Conservation (phyloP, 768 basidiomycete genomes). For the Gymnopilus junonius region DNA sequence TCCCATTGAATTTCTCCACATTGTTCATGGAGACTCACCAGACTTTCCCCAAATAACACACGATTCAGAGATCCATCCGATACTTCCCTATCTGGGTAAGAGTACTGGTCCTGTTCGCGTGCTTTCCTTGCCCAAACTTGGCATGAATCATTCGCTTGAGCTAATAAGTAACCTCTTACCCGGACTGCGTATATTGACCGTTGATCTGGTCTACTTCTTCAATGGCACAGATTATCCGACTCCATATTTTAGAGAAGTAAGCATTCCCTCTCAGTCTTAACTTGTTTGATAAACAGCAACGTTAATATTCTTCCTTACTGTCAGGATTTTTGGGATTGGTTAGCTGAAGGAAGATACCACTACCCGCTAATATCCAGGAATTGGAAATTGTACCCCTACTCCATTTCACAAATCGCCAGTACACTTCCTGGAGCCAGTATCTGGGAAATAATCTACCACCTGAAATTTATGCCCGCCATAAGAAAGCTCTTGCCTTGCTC, state of each 20-base stretch:
- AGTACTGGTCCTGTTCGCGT: not conserved
- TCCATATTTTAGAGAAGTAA: not conserved
- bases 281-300: not conserved
- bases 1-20: too few relatives aligned
- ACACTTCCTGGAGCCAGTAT: too few relatives aligned
- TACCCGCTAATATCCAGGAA: not conserved
- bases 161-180: not conserved
- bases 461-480: too few relatives aligned
- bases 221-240: not conserved
- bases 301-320: not conserved
- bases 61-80: too few relatives aligned
- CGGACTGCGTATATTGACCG: not conserved
- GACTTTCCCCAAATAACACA: too few relatives aligned
- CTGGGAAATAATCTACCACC: too few relatives aligned
- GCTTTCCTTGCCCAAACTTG: not conserved
- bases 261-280: not conserved
- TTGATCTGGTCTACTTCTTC: not conserved
- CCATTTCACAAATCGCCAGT: too few relatives aligned
- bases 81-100: not conserved
- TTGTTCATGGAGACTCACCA: too few relatives aligned
- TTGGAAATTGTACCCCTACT: too few relatives aligned
- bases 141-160: not conserved
- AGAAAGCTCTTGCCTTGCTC: too few relatives aligned
- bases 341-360: not conserved
- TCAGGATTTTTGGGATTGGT: not conserved